Evolutionary conservation across 2,329 filamentous ascomycete genomes (phyloP).

Genomic region (Fusarium transvaalense): DNA sequence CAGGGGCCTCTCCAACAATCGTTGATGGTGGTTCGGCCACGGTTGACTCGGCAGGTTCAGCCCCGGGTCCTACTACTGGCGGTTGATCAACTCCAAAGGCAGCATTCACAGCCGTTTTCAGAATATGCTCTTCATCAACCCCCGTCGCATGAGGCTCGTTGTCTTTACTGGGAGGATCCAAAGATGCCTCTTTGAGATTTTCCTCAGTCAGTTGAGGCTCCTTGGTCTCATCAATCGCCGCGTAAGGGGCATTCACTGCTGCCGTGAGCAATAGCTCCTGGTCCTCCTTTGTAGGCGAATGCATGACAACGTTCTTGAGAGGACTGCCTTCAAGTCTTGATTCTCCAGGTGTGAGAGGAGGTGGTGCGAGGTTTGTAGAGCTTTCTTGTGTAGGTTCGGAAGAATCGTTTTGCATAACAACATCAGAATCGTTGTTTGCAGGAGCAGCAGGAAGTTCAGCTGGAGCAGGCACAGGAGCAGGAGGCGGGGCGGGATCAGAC

Average conservation of each 20-base stretch:
- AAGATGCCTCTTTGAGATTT: slow-evolving; percentile 10
- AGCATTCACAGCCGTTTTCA: slow-evolving; percentile 28
- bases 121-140: slow-evolving; percentile 22
- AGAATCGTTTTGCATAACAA: slow-evolving; percentile 45
- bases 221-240: not conserved
- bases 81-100: slow-evolving; percentile 21
- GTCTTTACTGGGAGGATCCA: slow-evolving; percentile 13
- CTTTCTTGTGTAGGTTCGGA: slow-evolving; percentile 47
- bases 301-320: slow-evolving; percentile 64
- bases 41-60: slow-evolving; percentile 37
- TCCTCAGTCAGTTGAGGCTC: slow-evolving; percentile 23
- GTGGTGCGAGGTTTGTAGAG: slow-evolving; percentile 49
- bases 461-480: slow-evolving; percentile 10
- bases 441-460: slow-evolving; percentile 16
- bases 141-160: slow-evolving; percentile 9
- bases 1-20: slow-evolving; percentile 49
- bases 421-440: slow-evolving; percentile 41
- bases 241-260: slow-evolving; percentile 10
- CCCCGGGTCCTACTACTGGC: slow-evolving; percentile 6
- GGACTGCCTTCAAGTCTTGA: slow-evolving; percentile 63
- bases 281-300: slow-evolving; percentile 58
- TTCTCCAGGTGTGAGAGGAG: slow-evolving; percentile 49
- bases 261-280: slow-evolving; percentile 22
- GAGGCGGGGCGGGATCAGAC: slow-evolving; percentile 30
- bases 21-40: slow-evolving; percentile 52